These are phyloP conservation scores for Lecanicillium sp. DNA, from an alignment of 2,329 filamentous ascomycete species.

Conservation along the genomic window DNA sequence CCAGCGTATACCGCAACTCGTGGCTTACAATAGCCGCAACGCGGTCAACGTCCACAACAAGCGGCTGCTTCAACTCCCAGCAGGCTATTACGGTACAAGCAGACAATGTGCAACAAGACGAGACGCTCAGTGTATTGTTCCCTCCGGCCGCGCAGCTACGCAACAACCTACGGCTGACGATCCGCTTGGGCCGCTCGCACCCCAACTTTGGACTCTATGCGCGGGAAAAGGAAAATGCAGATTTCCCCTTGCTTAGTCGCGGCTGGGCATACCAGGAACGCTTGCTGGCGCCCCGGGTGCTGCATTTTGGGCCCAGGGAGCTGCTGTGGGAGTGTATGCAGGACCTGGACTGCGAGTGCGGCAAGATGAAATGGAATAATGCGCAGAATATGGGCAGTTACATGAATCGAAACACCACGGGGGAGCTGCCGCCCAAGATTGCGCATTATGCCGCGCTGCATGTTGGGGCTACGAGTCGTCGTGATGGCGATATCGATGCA, in stretches of 20 bases:
- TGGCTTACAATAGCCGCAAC: too few relatives aligned
- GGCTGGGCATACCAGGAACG: constrained; percentile 12
- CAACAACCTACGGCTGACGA: too few relatives aligned
- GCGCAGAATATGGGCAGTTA: not conserved
- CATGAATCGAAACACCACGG: not conserved
- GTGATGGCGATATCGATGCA: not conserved
- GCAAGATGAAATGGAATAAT: not conserved
- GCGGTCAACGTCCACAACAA: too few relatives aligned
- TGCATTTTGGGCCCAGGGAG: constrained; percentile 11
- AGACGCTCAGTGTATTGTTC: too few relatives aligned
- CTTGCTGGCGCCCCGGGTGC: constrained; percentile 6
- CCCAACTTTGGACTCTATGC: too few relatives aligned
- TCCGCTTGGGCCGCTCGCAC: too few relatives aligned
- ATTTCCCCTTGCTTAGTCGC: constrained; percentile 8
- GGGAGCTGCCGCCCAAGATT: too few relatives aligned
- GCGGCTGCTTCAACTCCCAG: too few relatives aligned
- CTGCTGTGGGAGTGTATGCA: constrained; percentile 12
- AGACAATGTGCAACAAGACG: too few relatives aligned
- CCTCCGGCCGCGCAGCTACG: too few relatives aligned
- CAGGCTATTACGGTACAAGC: too few relatives aligned
- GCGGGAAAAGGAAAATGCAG: not conserved
- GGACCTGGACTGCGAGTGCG: constrained; percentile 9
- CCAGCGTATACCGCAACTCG: constrained; percentile 7
- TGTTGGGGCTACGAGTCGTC: not conserved
- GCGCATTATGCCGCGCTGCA: too few relatives aligned